These are phyloP conservation scores for Austroboletus niveus DNA, from an alignment of 1,284 basidiomycete genomes.

Conservation along the genomic window DNA sequence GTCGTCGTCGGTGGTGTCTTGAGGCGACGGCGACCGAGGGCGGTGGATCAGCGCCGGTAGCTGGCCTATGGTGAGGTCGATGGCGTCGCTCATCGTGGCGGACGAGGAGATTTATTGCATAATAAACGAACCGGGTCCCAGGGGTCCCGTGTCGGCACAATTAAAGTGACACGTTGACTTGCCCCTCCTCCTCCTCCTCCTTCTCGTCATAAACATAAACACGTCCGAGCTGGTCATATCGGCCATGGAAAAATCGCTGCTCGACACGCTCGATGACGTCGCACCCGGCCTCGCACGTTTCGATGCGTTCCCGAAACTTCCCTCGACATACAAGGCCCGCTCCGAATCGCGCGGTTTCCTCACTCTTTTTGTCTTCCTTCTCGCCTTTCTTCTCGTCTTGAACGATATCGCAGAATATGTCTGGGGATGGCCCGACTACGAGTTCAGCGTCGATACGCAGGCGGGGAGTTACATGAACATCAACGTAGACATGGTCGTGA, in stretches of 20 bases:
- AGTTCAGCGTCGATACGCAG: constrained; percentile 79
- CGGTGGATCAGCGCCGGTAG: neutral
- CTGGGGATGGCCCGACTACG: constrained; percentile 87
- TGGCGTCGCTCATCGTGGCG: constrained; percentile 18
- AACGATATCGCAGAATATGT: constrained; percentile 90
- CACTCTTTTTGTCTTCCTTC: constrained; percentile 74
- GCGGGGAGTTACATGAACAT: constrained; percentile 67
- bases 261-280: constrained; percentile 34
- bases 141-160: constrained; percentile 10
- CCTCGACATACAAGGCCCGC: constrained; percentile 83
- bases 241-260: constrained; percentile 19
- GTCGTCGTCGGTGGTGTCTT: neutral
- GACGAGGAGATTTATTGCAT: constrained; percentile 18
- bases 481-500: constrained; percentile 88
- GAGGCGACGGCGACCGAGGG: constrained; percentile 6
- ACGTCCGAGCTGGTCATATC: neutral
- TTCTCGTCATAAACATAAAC: too few relatives aligned
- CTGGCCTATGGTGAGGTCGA: too few relatives aligned
- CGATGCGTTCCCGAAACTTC: constrained; percentile 89
- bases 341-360: constrained; percentile 87
- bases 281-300: constrained; percentile 49
- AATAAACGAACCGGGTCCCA: constrained; percentile 11
- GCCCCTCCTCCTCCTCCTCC: neutral
- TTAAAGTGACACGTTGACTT: constrained; percentile 16
- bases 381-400: constrained; percentile 75